A percentile compares a stretch with the other conserved stretches of the same genome.
These are phyloP conservation scores for Ormosia emarginata DNA, from an alignment of 306 rosid genomes.

Conservation along the genomic window DNA sequence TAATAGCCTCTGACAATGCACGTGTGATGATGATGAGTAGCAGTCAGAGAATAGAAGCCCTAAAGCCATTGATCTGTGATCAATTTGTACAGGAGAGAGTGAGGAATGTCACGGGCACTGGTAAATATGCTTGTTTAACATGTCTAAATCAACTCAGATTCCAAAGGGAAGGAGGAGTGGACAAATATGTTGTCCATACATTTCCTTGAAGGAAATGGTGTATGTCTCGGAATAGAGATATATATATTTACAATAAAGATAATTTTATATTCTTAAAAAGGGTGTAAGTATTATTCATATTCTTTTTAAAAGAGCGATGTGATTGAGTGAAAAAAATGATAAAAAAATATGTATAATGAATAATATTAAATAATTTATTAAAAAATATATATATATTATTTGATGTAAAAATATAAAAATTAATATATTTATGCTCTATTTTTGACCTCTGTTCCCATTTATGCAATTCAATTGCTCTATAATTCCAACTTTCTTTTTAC, in stretches of 20 bases:
- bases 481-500: background rate
- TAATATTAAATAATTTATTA: too few relatives aligned
- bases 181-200: constrained; percentile 33
- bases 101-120: background rate
- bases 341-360: too few relatives aligned
- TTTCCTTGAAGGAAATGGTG: background rate
- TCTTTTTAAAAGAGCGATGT: too few relatives aligned
- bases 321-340: too few relatives aligned
- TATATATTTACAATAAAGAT: too few relatives aligned
- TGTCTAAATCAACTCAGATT: constrained; percentile 32
- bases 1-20: constrained; percentile 13
- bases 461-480: background rate
- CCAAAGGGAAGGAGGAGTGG: constrained; percentile 46
- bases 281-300: too few relatives aligned
- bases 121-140: constrained; percentile 31
- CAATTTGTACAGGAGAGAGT: too few relatives aligned
- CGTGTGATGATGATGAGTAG: constrained; percentile 35
- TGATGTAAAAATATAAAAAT: too few relatives aligned
- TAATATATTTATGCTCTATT: constrained; percentile 11
- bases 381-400: too few relatives aligned
- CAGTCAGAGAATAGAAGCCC: background rate
- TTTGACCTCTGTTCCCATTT: constrained; percentile 13
- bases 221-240: background rate
- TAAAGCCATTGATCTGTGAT: constrained; percentile 23
- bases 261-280: too few relatives aligned